Evolutionary conservation across 2,329 filamentous ascomycete species (phyloP), one percentile per base, ranked within the genome.

Genomic region (Colletotrichum orbiculare): DNA sequence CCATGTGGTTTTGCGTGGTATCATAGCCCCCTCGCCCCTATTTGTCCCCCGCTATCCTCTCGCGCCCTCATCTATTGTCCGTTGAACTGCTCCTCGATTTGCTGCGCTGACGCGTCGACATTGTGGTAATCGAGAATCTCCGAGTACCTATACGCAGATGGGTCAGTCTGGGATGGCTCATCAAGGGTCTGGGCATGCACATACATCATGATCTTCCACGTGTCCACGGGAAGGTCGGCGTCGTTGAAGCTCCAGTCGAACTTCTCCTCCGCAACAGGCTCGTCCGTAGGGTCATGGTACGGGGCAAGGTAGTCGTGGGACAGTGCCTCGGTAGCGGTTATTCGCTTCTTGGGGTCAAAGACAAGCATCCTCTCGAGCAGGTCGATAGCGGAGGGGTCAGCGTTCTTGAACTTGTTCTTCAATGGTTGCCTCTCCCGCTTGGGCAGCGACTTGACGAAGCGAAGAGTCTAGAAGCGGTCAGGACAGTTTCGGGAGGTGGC

Each of bases 171-270:
- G 11, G 7, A 6, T 39, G 25, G 15, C 34, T 8, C 10, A 10
- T n/a, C 33, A 2, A n/a, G 17, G 9, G 4, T 6, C 17, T 38
- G 17, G 8, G 8, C 10, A 2, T n/a, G 9, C 34, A 78, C 91
- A 75, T 85, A 97, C 96, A 99, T 99, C 96, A 98, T 99, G 77
- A 99, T 97, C 84, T 99, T 99, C 96, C 96, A 99, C n/a, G 94
- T 97, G 76, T 99, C 96, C 54, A 98, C 94, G 1, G 96, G 95
- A 62, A 99, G 83, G 76, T 99, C 96, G 52, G 95, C 96, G 73
- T 99, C 96, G 78, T 98, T 98, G 82, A 99, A 99, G 58, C 94
- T 97, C 96, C 96, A 99, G 77, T 99, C 96, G 73, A 99, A 99
- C 82, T 97, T 97, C 83, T 97, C 94, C 67, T 97, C 93, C 25